These are phyloP conservation scores for Neurospora africana DNA, from an alignment of 495 filamentous ascomycete species.

Conservation along the genomic window DNA sequence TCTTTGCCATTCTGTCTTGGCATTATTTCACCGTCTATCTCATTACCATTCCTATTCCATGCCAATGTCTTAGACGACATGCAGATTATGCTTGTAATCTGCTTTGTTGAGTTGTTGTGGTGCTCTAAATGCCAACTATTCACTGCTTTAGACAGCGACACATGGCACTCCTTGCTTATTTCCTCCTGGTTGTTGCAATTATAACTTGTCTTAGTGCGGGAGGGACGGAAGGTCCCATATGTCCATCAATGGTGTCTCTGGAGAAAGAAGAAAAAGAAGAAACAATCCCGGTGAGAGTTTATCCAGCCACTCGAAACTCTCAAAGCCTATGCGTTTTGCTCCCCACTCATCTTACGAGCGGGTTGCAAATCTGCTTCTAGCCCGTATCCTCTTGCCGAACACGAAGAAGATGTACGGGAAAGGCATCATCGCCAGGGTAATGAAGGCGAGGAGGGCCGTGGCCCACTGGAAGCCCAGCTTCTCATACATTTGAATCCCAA, in stretches of 20 bases:
- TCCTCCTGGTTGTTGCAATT: background rate
- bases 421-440: slow-evolving; percentile 59
- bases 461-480: slow-evolving; percentile 64
- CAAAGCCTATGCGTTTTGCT: background rate
- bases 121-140: background rate
- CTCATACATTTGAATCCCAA: slow-evolving; percentile 50
- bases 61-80: background rate
- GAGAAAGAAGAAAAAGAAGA: background rate
- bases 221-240: background rate
- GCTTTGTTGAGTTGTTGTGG: background rate
- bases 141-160: background rate
- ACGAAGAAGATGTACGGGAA: slow-evolving; percentile 62
- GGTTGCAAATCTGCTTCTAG: slow-evolving; percentile 36
- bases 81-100: background rate
- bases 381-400: slow-evolving; percentile 47
- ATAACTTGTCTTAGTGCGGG: background rate
- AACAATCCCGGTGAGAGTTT: background rate
- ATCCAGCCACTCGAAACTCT: background rate
- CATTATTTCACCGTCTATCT: background rate
- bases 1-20: background rate
- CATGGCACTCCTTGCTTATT: background rate
- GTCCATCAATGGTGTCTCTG: background rate
- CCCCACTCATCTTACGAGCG: slow-evolving; percentile 5
- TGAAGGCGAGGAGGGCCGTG: slow-evolving; percentile 53
- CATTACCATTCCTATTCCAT: background rate